Conservation (phyloP, 331 rosid genomes). For the Spiraea crenata region DNA sequence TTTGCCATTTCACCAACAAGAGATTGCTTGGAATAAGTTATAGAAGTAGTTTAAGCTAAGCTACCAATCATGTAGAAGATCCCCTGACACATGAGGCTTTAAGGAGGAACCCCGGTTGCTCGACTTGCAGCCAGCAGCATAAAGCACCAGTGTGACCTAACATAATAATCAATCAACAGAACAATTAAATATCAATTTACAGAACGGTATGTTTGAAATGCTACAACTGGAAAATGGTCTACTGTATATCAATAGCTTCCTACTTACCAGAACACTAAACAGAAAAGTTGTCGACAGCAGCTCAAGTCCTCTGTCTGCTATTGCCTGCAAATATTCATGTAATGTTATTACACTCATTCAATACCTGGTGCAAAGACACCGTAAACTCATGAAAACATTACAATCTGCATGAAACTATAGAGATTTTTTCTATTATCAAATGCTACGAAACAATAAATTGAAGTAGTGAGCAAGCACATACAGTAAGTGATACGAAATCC, state of each 20-base stretch:
- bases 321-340: slow-evolving; percentile 54
- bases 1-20: not conserved
- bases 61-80: slow-evolving; percentile 84
- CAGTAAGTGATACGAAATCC: slow-evolving; percentile 64
- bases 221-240: not conserved
- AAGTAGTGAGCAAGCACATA: slow-evolving; percentile 40
- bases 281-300: slow-evolving; percentile 74
- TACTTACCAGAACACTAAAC: slow-evolving; percentile 56
- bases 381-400: not conserved
- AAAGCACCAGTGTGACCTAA: slow-evolving; percentile 66
- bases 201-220: not conserved
- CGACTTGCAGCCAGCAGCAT: slow-evolving; percentile 66
- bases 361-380: not conserved
- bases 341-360: not conserved
- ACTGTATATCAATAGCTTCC: not conserved
- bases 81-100: slow-evolving; percentile 69
- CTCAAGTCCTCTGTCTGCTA: slow-evolving; percentile 86
- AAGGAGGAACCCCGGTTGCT: slow-evolving; percentile 65
- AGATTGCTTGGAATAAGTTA: slow-evolving; percentile 14
- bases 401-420: not conserved
- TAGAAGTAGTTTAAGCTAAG: slow-evolving; percentile 32
- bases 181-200: not conserved
- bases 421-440: not conserved
- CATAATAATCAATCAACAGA: slow-evolving; percentile 23
- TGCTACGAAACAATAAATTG: not conserved